phyloP scores from a whole-genome alignment of 208 protist species.

The Leptomonas seymouri region DNA sequence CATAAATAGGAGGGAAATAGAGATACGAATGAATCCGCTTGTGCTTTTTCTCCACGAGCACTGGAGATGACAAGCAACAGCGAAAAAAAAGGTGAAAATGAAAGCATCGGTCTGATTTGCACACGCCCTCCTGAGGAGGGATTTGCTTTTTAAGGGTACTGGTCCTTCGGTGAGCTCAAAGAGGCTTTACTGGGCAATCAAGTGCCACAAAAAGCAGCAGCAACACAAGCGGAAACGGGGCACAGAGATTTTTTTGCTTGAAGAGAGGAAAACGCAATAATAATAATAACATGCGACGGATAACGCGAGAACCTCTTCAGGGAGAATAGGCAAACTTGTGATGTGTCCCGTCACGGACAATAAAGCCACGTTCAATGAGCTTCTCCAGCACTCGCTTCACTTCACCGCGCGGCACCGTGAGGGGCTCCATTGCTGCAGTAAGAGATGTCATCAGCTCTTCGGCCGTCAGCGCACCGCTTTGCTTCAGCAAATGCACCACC shows the following conservation, averaged over 20 bases:
- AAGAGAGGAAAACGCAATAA: not conserved
- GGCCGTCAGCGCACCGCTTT: slow-evolving; percentile 20
- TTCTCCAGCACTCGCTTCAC: slow-evolving; percentile 66
- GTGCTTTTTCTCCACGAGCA: not conserved
- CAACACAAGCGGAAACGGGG: not conserved
- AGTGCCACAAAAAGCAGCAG: not conserved
- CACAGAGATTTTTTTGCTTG: not conserved
- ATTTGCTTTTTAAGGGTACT: too few species aligned
- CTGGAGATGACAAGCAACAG: not conserved
- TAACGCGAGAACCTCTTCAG: slow-evolving; percentile 5
- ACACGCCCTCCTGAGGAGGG: too few species aligned
- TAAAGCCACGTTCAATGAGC: slow-evolving; percentile 57
- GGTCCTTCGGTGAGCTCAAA: too few species aligned
- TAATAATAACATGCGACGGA: not conserved
- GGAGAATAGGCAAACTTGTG: slow-evolving; percentile 32
- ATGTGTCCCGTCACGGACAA: slow-evolving; percentile 39
- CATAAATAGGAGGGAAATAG: not conserved
- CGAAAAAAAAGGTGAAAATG: not conserved
- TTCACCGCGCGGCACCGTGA: slow-evolving; percentile 28
- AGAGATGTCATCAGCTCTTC: slow-evolving; percentile 30
- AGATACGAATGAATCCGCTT: slow-evolving; percentile 9
- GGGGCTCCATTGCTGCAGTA: slow-evolving; percentile 8
- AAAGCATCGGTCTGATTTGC: not conserved
- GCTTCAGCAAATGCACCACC: slow-evolving; percentile 39
- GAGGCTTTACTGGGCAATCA: too few species aligned